These are phyloP conservation scores for Spinellus fusiger DNA, from an alignment of 192 early-diverging fungal species.

Conservation along the genomic window DNA sequence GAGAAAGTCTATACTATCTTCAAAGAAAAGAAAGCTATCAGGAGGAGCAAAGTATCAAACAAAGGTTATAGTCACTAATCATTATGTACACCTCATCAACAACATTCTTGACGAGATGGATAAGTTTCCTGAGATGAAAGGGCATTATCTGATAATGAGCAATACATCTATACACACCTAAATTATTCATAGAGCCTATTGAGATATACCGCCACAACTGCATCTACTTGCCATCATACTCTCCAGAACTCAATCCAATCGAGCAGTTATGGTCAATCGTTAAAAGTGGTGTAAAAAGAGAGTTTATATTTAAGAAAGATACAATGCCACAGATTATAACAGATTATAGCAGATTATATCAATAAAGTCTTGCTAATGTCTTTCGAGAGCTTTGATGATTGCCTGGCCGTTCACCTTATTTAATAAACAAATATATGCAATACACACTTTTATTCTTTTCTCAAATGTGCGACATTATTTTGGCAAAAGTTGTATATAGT, in stretches of 20 bases:
- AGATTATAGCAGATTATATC: not conserved
- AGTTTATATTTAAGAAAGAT: conserved; percentile 2
- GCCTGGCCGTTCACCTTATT: not conserved
- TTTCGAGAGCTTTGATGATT: not conserved
- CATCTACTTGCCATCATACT: conserved; percentile 10
- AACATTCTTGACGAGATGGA: conserved; percentile 11
- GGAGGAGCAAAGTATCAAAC: conserved; percentile 2
- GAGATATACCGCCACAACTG: not conserved
- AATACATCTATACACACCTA: conserved; percentile 16
- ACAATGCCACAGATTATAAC: not conserved
- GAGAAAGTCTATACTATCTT: conserved; percentile 2
- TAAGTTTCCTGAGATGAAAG: conserved; percentile 14
- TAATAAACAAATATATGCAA: conserved; percentile 2
- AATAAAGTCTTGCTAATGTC: not conserved
- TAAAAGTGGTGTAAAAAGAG: not conserved
- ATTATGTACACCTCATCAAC: not conserved
- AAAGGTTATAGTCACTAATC: not conserved
- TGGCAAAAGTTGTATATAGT: too few relatives aligned
- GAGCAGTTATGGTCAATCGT: conserved; percentile 21
- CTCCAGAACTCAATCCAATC: conserved; percentile 21
- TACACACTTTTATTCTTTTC: too few relatives aligned
- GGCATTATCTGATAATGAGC: conserved; percentile 20
- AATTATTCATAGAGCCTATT: not conserved
- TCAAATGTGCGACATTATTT: too few relatives aligned
- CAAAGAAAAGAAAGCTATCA: conserved; percentile 13